phyloP scores from a whole-genome alignment of 495 filamentous ascomycete genomes.

The Lepraria neglecta region DNA sequence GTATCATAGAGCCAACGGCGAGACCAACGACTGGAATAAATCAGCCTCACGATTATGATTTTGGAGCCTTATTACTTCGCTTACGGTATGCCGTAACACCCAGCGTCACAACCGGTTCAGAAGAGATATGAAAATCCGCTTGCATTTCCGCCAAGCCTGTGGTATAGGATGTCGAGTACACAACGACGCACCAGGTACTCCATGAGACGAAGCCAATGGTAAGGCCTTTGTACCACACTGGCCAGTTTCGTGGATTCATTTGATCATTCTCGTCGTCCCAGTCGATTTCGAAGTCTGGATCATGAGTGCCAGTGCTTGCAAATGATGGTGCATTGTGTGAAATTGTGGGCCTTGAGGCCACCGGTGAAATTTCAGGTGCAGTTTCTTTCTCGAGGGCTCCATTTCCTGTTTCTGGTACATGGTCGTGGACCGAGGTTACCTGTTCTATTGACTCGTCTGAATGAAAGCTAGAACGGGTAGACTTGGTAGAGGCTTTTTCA shows the following conservation, averaged over 20 bases:
- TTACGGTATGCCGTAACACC: constrained; percentile 68
- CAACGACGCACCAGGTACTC: constrained; percentile 44
- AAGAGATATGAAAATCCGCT: constrained; percentile 53
- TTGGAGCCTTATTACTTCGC: constrained; percentile 24
- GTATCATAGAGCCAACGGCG: constrained; percentile 62
- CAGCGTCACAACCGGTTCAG: constrained; percentile 56
- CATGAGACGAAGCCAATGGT: constrained; percentile 60
- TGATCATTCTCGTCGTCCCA: constrained; percentile 59
- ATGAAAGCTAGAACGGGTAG: background rate
- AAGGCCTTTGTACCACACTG: constrained; percentile 57
- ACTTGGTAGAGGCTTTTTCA: constrained; percentile 8
- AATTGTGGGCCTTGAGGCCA: constrained; percentile 29
- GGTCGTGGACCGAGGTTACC: background rate
- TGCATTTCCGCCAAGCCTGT: constrained; percentile 60
- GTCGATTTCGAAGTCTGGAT: constrained; percentile 68
- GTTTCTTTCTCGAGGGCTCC: constrained; percentile 13
- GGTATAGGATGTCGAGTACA: constrained; percentile 84
- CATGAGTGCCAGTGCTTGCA: constrained; percentile 51
- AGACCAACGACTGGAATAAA: constrained; percentile 42
- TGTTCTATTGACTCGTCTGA: constrained; percentile 5
- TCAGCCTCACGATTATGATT: background rate
- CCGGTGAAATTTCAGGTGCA: constrained; percentile 30
- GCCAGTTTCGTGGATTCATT: constrained; percentile 73
- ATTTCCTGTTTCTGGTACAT: background rate
- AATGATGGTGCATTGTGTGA: constrained; percentile 45